Conservation (phyloP, 164 flowering plant species). For the Tinospora cordifolia region DNA sequence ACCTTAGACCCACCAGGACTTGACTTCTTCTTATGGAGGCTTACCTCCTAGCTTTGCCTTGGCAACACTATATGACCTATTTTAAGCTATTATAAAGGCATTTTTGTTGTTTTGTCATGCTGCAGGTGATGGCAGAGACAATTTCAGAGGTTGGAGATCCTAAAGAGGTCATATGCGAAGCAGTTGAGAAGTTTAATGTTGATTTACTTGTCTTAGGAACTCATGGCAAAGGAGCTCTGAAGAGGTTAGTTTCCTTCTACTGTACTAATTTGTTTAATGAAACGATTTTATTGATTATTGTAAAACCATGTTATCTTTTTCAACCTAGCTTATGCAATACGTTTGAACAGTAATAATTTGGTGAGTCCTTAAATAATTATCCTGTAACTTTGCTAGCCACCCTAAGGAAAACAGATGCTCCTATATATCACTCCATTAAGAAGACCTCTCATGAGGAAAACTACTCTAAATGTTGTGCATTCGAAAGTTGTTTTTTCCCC, state of each 20-base stretch:
- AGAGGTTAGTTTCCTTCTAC: slow-evolving; percentile 36
- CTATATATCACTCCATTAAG: too few species aligned
- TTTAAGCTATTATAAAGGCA: neutral
- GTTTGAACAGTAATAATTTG: too few species aligned
- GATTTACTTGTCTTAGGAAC: slow-evolving; percentile 51
- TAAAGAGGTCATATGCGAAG: slow-evolving; percentile 48
- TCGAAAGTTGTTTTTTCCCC: too few species aligned
- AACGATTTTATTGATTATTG: neutral
- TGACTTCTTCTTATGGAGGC: too few species aligned
- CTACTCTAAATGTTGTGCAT: too few species aligned
- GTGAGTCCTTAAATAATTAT: too few species aligned
- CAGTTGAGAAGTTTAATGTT: slow-evolving; percentile 40
- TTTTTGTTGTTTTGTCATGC: neutral
- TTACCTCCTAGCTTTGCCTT: too few species aligned
- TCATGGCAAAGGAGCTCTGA: slow-evolving; percentile 39
- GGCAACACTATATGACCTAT: neutral
- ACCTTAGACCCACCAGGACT: too few species aligned
- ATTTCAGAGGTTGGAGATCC: slow-evolving; percentile 49
- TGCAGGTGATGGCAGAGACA: slow-evolving; percentile 44
- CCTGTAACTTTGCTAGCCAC: too few species aligned
- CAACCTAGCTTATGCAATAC: too few species aligned
- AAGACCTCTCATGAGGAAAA: too few species aligned
- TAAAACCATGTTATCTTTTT: neutral
- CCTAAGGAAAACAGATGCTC: too few species aligned
- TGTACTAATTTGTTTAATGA: neutral